Conservation (phyloP, 169 alveolate genomes). For the Perkinsus olseni region DNA sequence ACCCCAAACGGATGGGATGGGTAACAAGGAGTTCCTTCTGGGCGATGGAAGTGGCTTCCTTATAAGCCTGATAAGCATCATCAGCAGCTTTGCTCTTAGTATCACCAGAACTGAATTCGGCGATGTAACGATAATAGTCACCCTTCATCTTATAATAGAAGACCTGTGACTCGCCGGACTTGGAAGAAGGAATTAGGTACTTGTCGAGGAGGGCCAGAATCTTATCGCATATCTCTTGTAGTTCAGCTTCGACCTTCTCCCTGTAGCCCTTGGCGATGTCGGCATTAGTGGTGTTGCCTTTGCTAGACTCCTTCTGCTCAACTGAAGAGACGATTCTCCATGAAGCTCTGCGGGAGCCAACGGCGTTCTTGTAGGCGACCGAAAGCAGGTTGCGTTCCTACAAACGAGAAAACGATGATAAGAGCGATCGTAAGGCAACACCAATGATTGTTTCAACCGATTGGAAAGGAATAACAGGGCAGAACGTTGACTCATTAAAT, state of each 20-base stretch:
- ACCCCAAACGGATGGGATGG: conserved; percentile 95
- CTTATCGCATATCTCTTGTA: conserved; percentile 82
- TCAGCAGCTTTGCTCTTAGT: conserved; percentile 86
- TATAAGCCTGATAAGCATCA: conserved; percentile 90
- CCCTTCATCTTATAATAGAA: conserved; percentile 99
- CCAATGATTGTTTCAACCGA: no score
- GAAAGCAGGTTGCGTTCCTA: conserved; percentile 65
- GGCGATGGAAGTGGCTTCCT: conserved; percentile 90
- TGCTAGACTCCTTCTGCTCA: conserved; percentile 85
- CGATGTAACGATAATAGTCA: conserved; percentile 95
- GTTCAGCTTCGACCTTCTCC: conserved; percentile 84
- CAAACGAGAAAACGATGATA: background rate
- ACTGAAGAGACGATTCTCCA: conserved; percentile 90
- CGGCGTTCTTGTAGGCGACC: conserved; percentile 97
- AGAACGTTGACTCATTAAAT: no score
- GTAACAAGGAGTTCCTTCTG: conserved; percentile 84
- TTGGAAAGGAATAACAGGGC: no score
- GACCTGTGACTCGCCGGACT: conserved; percentile 82
- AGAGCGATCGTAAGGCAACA: background rate
- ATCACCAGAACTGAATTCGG: conserved; percentile 93
- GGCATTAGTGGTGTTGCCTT: conserved; percentile 68
- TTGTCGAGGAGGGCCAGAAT: conserved; percentile 76
- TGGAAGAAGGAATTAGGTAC: conserved; percentile 78
- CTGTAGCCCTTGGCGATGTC: conserved; percentile 74
- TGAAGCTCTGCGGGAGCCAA: conserved; percentile 96